Evolutionary conservation across 2,329 filamentous ascomycete species (phyloP).

Genomic region (Xylaria sp.): DNA sequence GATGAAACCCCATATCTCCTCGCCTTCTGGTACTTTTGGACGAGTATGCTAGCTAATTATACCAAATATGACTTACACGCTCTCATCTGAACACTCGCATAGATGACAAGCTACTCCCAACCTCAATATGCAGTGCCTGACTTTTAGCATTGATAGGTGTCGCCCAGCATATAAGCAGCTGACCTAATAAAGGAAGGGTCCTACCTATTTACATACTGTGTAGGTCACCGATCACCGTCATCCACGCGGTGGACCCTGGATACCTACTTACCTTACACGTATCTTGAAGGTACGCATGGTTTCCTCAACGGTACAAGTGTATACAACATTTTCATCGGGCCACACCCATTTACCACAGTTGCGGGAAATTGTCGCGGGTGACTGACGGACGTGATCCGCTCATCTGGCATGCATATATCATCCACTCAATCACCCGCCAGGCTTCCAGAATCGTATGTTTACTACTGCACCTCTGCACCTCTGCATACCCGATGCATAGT

Average conservation of each 20-base stretch:
- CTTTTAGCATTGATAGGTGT: conserved; percentile 4
- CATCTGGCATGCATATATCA: conserved; percentile 1
- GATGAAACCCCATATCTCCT: not conserved
- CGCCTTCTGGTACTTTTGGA: not conserved
- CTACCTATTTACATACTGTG: no score
- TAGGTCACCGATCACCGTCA: not conserved
- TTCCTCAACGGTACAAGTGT: not conserved
- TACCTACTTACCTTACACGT: not conserved
- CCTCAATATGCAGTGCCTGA: not conserved
- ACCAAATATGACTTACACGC: not conserved
- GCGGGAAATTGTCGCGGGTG: conserved; percentile 4
- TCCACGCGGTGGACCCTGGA: not conserved
- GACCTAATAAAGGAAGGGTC: no score
- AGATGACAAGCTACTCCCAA: not conserved
- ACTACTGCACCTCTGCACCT: not conserved
- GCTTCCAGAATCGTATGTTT: not conserved
- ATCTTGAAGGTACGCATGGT: not conserved
- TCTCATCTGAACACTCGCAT: not conserved
- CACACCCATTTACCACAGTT: not conserved
- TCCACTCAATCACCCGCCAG: not conserved
- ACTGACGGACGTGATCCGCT: not conserved
- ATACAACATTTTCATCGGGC: not conserved
- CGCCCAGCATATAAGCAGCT: not conserved
- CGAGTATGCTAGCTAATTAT: not conserved
- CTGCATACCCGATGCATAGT: conserved; percentile 3